phyloP scores from a whole-genome alignment of 2,329 filamentous ascomycete species.

The Nothophaeocryptopus gaeumannii region DNA sequence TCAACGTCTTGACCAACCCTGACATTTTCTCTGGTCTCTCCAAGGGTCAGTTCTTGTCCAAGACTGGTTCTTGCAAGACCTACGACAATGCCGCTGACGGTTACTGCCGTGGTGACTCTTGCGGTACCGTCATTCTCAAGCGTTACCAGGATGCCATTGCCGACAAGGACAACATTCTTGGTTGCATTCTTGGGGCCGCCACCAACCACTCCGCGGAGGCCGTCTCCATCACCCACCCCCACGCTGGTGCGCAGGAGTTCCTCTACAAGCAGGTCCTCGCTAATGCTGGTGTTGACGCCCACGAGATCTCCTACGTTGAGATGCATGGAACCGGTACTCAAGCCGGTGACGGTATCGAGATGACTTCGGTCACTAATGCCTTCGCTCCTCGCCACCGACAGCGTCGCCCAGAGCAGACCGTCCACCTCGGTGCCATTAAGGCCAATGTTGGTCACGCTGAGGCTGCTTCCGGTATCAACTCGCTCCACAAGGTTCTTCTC shows the following conservation, averaged over 20 bases:
- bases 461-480: constrained; percentile 55
- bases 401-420: constrained; percentile 48
- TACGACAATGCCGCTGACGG: constrained; percentile 79
- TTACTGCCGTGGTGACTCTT: constrained; percentile 76
- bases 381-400: constrained; percentile 57
- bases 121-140: constrained; percentile 73
- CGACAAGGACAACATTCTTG: constrained; percentile 71
- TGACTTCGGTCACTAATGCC: constrained; percentile 68
- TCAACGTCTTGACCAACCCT: constrained; percentile 76
- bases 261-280: constrained; percentile 69
- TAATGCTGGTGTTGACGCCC: constrained; percentile 70
- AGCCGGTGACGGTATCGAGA: constrained; percentile 78
- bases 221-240: constrained; percentile 79
- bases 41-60: constrained; percentile 74
- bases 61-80: constrained; percentile 73
- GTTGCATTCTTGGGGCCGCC: constrained; percentile 68
- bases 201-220: constrained; percentile 82
- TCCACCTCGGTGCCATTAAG: constrained; percentile 55
- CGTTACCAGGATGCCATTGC: constrained; percentile 72
- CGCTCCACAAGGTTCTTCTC: constrained; percentile 52
- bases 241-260: constrained; percentile 70
- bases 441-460: constrained; percentile 56
- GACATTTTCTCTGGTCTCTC: constrained; percentile 75
- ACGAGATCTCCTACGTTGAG: constrained; percentile 78
- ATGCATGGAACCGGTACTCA: constrained; percentile 90